A percentile compares a stretch with the other conserved stretches of the same genome.
These are phyloP conservation scores for Melampsora abietis-canadensis DNA, from an alignment of 1,284 basidiomycete species.

Conservation along the genomic window DNA sequence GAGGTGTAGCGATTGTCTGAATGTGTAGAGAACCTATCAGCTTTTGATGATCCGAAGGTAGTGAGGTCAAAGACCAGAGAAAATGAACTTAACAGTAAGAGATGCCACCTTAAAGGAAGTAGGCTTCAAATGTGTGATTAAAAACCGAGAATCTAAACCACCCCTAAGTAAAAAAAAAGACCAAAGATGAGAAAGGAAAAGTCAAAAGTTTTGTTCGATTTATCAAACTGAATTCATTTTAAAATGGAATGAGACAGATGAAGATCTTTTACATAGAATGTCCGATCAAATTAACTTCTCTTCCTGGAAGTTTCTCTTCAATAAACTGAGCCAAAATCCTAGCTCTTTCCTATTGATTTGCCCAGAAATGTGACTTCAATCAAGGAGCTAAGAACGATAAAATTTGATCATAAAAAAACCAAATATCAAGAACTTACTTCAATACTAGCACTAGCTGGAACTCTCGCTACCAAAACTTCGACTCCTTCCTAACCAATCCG, in stretches of 20 bases:
- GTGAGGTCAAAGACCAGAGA: not conserved
- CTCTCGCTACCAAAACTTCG: constrained; percentile 86
- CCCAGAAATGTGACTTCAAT: too few relatives aligned
- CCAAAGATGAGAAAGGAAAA: not conserved
- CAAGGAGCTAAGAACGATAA: too few relatives aligned
- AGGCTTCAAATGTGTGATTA: constrained; percentile 58
- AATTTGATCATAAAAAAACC: not conserved
- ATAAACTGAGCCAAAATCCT: constrained; percentile 78
- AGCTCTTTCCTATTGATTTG: constrained; percentile 72
- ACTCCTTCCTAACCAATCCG: constrained; percentile 58
- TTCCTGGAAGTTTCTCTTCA: constrained; percentile 71
- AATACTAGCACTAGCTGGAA: constrained; percentile 64
- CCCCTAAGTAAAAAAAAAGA: constrained; percentile 58
- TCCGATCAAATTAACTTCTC: constrained; percentile 83
- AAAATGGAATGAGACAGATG: not conserved
- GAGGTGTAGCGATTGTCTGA: constrained; percentile 79
- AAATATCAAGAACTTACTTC: constrained; percentile 61
- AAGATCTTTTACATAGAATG: constrained; percentile 73
- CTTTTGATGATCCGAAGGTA: not conserved
- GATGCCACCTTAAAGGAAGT: constrained; percentile 64
- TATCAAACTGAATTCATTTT: not conserved
- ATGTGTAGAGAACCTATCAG: not conserved
- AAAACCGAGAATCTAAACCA: constrained; percentile 85
- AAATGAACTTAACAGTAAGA: constrained; percentile 60
- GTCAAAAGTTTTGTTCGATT: not conserved